phyloP scores from a whole-genome alignment of 2,329 filamentous ascomycete species.

The Fusarium nygamai region DNA sequence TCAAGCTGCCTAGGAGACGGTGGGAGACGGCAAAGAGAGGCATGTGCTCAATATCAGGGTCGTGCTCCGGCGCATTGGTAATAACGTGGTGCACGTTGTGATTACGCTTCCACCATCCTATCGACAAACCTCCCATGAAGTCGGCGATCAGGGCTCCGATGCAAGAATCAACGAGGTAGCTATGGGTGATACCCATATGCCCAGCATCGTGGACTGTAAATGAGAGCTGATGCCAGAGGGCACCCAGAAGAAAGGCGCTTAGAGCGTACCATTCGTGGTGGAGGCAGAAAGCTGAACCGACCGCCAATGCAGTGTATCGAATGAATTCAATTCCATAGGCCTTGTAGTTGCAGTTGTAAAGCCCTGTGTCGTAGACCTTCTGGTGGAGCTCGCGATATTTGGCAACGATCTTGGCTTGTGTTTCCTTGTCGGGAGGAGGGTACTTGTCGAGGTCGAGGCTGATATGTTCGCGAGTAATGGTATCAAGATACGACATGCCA shows the following conservation, averaged over 20 bases:
- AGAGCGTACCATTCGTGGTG: conserved; percentile 71
- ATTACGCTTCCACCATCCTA: conserved; percentile 97
- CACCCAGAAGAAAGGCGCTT: conserved; percentile 80
- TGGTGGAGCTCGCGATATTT: conserved; percentile 85
- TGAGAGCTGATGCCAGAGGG: conserved; percentile 93
- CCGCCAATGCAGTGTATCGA: conserved; percentile 75
- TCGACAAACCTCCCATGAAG: conserved; percentile 86
- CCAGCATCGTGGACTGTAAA: conserved; percentile 96
- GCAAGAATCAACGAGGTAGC: conserved; percentile 82
- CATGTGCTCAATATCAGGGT: conserved; percentile 93
- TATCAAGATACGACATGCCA: conserved; percentile 74
- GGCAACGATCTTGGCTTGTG: conserved; percentile 77
- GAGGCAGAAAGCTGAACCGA: conserved; percentile 68
- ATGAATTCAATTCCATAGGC: conserved; percentile 79
- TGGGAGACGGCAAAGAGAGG: conserved; percentile 90
- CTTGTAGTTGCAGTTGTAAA: conserved; percentile 86
- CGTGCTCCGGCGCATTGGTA: conserved; percentile 93
- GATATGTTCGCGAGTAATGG: conserved; percentile 78
- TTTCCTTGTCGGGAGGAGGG: conserved; percentile 76
- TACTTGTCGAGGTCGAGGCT: conserved; percentile 82
- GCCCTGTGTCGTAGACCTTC: conserved; percentile 75
- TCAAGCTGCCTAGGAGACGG: conserved; percentile 76
- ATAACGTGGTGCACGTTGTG: conserved; percentile 98
- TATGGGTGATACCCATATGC: conserved; percentile 97
- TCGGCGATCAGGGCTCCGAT: conserved; percentile 93